Evolutionary conservation across 2,329 filamentous ascomycete genomes (phyloP).

Genomic region (Meredithiella fracta): DNA sequence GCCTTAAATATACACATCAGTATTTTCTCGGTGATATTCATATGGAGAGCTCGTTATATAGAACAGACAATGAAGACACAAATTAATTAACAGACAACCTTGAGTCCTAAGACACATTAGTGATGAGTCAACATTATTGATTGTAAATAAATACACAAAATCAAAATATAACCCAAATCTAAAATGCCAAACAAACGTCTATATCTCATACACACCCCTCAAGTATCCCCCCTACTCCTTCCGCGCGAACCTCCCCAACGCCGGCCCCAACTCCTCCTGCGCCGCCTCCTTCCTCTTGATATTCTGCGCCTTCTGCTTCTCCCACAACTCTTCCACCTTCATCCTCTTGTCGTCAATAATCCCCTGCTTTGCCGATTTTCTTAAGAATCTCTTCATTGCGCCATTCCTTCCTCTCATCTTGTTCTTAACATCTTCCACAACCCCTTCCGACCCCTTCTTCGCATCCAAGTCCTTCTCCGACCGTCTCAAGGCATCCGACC

Average conservation of each 20-base stretch:
- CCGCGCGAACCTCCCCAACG: conserved; percentile 67
- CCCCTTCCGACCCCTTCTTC: conserved; percentile 31
- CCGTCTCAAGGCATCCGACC: conserved; percentile 59
- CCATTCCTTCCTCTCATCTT: conserved; percentile 79
- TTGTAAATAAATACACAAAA: no score
- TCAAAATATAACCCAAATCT: no score
- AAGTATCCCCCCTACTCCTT: conserved; percentile 30
- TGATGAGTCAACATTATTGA: no score
- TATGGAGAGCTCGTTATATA: no score
- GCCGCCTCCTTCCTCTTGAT: conserved; percentile 45
- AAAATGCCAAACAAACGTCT: no score
- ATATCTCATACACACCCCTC: no score
- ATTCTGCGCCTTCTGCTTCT: conserved; percentile 51
- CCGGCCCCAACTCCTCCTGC: conserved; percentile 65
- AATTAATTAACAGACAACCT: no score
- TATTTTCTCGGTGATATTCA: no score
- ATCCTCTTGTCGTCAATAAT: conserved; percentile 90
- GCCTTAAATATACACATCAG: no score
- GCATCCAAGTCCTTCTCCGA: conserved; percentile 68
- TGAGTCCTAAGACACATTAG: no score
- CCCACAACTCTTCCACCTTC: conserved; percentile 68
- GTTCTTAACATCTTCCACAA: conserved; percentile 52
- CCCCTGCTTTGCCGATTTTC: conserved; percentile 86
- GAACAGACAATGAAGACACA: no score
- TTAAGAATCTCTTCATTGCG: conserved; percentile 68